phyloP scores from a whole-genome alignment of 75 land plant species.

The Pinus taeda region DNA sequence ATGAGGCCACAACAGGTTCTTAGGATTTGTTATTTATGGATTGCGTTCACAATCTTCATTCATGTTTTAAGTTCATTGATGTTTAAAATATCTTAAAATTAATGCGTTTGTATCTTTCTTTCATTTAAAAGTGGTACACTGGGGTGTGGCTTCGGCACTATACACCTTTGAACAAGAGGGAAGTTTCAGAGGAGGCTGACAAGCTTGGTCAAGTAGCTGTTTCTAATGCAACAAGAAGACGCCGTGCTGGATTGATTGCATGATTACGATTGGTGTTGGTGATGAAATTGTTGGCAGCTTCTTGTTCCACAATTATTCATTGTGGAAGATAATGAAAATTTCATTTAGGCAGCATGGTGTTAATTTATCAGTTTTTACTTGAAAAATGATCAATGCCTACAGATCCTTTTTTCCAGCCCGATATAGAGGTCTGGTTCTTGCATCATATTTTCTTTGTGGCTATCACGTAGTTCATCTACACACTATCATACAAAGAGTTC shows the following conservation, averaged over 20 bases:
- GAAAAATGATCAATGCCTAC: too few species aligned
- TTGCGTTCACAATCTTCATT: not conserved
- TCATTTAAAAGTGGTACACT: conserved; percentile 69
- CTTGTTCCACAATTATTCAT: too few species aligned
- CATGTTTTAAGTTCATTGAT: not conserved
- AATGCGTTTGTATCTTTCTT: not conserved
- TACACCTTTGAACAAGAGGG: conserved; percentile 52
- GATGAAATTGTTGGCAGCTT: too few species aligned
- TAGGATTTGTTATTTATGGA: conserved; percentile 3
- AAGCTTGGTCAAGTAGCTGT: conserved; percentile 62
- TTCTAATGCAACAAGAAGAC: conserved; percentile 89
- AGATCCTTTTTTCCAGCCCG: too few species aligned
- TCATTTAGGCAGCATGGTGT: too few species aligned
- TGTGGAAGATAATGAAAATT: too few species aligned
- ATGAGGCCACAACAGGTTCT: conserved; percentile 96
- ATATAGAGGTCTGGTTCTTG: too few species aligned
- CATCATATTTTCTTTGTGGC: too few species aligned
- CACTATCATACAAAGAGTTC: too few species aligned
- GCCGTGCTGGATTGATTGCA: conserved; percentile 57
- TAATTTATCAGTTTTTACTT: too few species aligned
- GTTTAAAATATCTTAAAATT: not conserved
- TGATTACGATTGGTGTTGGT: not conserved
- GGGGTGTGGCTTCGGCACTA: conserved; percentile 93
- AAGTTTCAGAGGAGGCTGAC: conserved; percentile 42
- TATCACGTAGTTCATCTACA: too few species aligned